Evolutionary conservation across 1,284 basidiomycete species (phyloP).

Genomic region (Porodaedalea pini): DNA sequence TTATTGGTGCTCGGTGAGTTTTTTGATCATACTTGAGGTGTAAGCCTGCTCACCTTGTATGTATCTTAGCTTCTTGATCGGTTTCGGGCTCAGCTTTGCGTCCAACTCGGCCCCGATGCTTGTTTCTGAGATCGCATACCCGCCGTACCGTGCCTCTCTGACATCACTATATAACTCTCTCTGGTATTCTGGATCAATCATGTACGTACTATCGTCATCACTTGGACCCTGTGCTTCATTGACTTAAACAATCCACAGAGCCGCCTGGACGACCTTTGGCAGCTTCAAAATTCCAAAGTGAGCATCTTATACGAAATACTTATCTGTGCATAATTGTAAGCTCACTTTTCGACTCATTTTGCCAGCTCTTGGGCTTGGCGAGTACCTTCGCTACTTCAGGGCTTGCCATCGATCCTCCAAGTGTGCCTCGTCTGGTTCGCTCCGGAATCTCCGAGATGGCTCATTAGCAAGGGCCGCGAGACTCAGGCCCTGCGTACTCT

Average conservation of each 20-base stretch:
- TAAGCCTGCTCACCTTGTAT: not conserved
- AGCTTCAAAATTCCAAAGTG: constrained; percentile 46
- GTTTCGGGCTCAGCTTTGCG: constrained; percentile 53
- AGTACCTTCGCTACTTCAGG: constrained; percentile 61
- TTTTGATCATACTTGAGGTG: too few relatives aligned
- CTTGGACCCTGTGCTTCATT: not conserved
- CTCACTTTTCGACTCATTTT: constrained; percentile 53
- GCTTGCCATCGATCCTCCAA: constrained; percentile 53
- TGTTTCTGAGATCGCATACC: constrained; percentile 54
- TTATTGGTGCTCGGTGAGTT: constrained; percentile 37
- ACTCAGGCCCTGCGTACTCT: constrained; percentile 45
- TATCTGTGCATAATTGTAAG: not conserved
- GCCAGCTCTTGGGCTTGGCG: constrained; percentile 57
- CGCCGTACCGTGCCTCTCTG: constrained; percentile 47
- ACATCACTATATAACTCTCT: constrained; percentile 56
- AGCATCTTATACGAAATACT: not conserved
- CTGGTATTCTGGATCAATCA: constrained; percentile 35
- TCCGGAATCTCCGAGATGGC: constrained; percentile 61
- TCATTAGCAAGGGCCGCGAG: constrained; percentile 50
- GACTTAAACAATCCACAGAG: constrained; percentile 32
- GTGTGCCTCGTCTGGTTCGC: constrained; percentile 51
- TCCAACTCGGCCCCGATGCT: constrained; percentile 48
- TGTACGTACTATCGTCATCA: constrained; percentile 35
- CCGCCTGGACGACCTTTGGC: constrained; percentile 57
- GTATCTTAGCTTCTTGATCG: constrained; percentile 44